Conservation (phyloP, 345 rosid species). For the Lepidium didymum region DNA sequence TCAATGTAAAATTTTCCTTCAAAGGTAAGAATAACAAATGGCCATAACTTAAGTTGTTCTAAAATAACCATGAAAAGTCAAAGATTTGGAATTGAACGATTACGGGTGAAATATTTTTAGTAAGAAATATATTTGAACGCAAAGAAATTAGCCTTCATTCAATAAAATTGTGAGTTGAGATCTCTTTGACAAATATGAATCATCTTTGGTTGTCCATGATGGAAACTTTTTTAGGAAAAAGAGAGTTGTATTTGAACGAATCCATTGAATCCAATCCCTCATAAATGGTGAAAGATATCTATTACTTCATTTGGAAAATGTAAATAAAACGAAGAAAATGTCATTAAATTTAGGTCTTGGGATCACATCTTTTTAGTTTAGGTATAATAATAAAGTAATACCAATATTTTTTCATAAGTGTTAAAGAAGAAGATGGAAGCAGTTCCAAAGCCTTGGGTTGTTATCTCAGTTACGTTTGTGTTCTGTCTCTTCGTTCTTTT, state of each 20-base stretch:
- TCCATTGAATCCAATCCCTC: not conserved
- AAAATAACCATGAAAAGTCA: not conserved
- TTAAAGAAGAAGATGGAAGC: constrained; percentile 15
- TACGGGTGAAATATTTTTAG: not conserved
- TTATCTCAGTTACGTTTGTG: constrained; percentile 3
- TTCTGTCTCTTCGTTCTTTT: constrained; percentile 18
- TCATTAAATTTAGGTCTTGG: not conserved
- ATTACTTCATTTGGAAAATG: not conserved
- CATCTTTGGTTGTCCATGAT: not conserved
- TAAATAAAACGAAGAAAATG: not conserved
- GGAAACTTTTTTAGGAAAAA: not conserved
- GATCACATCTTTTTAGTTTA: not conserved
- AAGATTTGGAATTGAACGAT: not conserved
- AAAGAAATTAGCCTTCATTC: not conserved
- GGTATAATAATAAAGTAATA: not conserved
- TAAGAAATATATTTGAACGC: not conserved
- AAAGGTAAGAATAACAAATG: not conserved
- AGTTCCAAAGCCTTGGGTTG: constrained; percentile 10
- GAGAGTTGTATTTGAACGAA: not conserved
- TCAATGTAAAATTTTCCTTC: not conserved
- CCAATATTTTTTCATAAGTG: not conserved
- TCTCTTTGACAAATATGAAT: not conserved
- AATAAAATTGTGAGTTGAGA: not conserved
- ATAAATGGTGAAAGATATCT: constrained; percentile 4
- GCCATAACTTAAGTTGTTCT: not conserved